Conservation (phyloP, 208 protist species). For the Trypanosoma lewisi region DNA sequence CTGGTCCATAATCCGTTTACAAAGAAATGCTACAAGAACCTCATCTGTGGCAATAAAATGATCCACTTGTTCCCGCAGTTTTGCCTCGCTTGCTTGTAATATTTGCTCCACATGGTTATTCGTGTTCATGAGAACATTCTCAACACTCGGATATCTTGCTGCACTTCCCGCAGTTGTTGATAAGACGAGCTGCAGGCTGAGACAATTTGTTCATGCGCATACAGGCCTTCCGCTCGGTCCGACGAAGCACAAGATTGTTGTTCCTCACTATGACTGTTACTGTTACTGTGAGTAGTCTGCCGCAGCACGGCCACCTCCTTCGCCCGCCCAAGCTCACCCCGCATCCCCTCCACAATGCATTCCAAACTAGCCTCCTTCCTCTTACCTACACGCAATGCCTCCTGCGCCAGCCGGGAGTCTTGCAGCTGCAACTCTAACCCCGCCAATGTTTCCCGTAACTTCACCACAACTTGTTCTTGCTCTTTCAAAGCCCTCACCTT, state of each 20-base stretch:
- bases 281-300: conserved; percentile 13
- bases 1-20: conserved; percentile 1
- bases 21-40: conserved; percentile 19
- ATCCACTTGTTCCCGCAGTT: conserved; percentile 12
- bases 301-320: conserved; percentile 21
- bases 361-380: conserved; percentile 14
- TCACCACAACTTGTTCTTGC: conserved; percentile 6
- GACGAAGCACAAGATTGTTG: conserved; percentile 12
- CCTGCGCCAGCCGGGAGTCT: conserved; percentile 22
- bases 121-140: background rate
- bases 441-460: conserved; percentile 6
- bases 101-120: conserved; percentile 1
- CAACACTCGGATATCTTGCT: conserved; percentile 21
- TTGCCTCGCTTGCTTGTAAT: background rate
- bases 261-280: background rate
- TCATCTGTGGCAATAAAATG: conserved; percentile 12
- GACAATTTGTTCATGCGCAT: conserved; percentile 22
- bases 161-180: conserved; percentile 20
- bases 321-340: conserved; percentile 14
- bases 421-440: conserved; percentile 11
- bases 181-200: conserved; percentile 11
- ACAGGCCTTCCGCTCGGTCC: conserved; percentile 6
- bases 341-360: conserved; percentile 19
- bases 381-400: conserved; percentile 13
- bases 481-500: conserved; percentile 24